These are phyloP conservation scores for Drosera capensis DNA, from an alignment of 148 eudicot genomes.

Conservation along the genomic window DNA sequence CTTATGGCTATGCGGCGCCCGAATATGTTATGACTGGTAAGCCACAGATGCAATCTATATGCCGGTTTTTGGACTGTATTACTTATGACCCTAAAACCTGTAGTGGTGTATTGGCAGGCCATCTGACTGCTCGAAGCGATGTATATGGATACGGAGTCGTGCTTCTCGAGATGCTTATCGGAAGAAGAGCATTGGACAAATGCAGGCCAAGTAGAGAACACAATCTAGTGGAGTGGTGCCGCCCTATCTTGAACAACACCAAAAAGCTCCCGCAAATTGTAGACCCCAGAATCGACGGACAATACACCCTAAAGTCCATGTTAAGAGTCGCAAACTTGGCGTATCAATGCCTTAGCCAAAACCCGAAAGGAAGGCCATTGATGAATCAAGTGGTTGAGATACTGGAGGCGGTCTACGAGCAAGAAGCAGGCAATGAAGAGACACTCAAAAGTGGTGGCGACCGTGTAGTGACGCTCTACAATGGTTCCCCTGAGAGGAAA, in stretches of 20 bases:
- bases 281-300: conserved; percentile 73
- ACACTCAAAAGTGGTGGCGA: conserved; percentile 20
- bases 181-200: conserved; percentile 67
- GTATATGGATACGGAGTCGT: conserved; percentile 83
- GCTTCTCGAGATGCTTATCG: conserved; percentile 78
- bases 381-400: conserved; percentile 76
- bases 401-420: conserved; percentile 42
- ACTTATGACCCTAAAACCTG: too few relatives aligned
- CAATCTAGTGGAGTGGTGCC: conserved; percentile 75
- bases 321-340: conserved; percentile 60
- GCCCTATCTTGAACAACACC: conserved; percentile 60
- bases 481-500: conserved; percentile 10
- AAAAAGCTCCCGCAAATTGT: conserved; percentile 54
- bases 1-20: too few relatives aligned
- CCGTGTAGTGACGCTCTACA: conserved; percentile 31
- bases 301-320: conserved; percentile 46
- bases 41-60: too few relatives aligned
- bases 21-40: too few relatives aligned
- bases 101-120: conserved; percentile 30
- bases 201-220: conserved; percentile 74
- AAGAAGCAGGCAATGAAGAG: conserved; percentile 30
- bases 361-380: conserved; percentile 70
- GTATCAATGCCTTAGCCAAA: conserved; percentile 74
- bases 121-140: conserved; percentile 76
- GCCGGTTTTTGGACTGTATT: too few relatives aligned